A percentile compares a stretch with the other conserved stretches of the same genome.
Evolutionary conservation across 2,329 filamentous ascomycete genomes (phyloP).

Genomic region (Lecanicillium sp.): DNA sequence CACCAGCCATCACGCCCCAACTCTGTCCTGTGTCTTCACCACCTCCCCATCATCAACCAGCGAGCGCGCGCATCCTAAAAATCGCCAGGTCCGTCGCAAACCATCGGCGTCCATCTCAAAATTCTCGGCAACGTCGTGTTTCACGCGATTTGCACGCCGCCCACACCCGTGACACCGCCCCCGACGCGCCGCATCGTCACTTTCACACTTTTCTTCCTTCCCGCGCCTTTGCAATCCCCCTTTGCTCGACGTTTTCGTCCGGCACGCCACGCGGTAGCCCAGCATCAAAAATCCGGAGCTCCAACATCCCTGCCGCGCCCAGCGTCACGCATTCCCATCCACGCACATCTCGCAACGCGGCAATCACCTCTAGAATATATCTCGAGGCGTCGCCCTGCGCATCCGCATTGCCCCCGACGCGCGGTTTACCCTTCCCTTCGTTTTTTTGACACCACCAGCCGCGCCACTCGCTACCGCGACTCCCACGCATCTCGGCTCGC

Average conservation of each 20-base stretch:
- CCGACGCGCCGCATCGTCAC: conserved; percentile 35
- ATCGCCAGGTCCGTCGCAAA: conserved; percentile 54
- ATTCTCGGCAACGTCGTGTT: conserved; percentile 46
- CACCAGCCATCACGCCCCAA: conserved; percentile 44
- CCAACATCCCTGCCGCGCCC: conserved; percentile 8
- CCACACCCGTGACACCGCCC: conserved; percentile 34
- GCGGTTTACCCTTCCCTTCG: conserved; percentile 9
- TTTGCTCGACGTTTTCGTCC: conserved; percentile 20
- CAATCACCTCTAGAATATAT: conserved; percentile 6
- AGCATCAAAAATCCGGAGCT: conserved; percentile 12
- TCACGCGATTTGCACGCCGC: conserved; percentile 49
- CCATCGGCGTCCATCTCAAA: conserved; percentile 53
- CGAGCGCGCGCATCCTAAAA: conserved; percentile 55
- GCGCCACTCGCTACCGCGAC: conserved; percentile 7
- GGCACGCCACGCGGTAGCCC: conserved; percentile 15
- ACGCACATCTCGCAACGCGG: conserved; percentile 6
- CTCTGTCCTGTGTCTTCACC: conserved; percentile 48
- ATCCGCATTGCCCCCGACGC: conserved; percentile 5
- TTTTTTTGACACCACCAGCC: conserved; percentile 15
- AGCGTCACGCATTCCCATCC: conserved; percentile 9
- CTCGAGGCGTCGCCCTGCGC: conserved; percentile 5
- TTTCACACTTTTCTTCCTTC: conserved; percentile 39
- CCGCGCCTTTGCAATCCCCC: conserved; percentile 23
- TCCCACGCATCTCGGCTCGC: conserved; percentile 5
- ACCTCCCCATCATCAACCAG: conserved; percentile 45